Evolutionary conservation across 805 yeast species (phyloP).

Genomic region (Yamadazyma ubonensis): DNA sequence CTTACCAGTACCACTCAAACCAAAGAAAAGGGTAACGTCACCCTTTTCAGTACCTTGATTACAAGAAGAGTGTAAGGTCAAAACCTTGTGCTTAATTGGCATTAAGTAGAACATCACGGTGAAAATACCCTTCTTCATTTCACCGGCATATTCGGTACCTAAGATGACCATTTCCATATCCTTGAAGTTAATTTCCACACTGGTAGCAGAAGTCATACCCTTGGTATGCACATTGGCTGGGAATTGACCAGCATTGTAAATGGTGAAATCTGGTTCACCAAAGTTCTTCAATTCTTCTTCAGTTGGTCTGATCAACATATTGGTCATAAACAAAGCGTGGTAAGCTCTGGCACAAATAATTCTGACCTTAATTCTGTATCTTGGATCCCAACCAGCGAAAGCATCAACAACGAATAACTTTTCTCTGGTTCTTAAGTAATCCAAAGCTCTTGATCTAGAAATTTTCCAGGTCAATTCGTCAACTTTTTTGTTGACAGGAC

Average conservation of each 20-base stretch:
- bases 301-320: constrained; percentile 95
- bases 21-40: constrained; percentile 94
- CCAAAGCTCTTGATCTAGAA: constrained; percentile 94
- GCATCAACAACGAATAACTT: constrained; percentile 95
- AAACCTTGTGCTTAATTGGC: constrained; percentile 90
- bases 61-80: constrained; percentile 92
- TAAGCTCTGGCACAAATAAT: constrained; percentile 97
- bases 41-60: constrained; percentile 81
- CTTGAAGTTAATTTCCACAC: constrained; percentile 94
- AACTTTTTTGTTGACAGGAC: constrained; percentile 95
- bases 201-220: constrained; percentile 95
- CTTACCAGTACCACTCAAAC: constrained; percentile 97
- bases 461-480: constrained; percentile 93
- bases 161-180: constrained; percentile 98
- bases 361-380: constrained; percentile 93
- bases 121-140: constrained; percentile 99
- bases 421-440: constrained; percentile 92
- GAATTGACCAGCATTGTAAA: constrained; percentile 98
- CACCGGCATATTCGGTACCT: constrained; percentile 99
- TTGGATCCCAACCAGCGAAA: constrained; percentile 98
- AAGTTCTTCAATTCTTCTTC: constrained; percentile 82
- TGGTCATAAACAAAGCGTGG: constrained; percentile 97
- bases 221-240: constrained; percentile 95
- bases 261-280: constrained; percentile 97
- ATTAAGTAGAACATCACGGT: constrained; percentile 98